These are phyloP conservation scores for Diversispora epigaea DNA, from an alignment of 192 early-diverging fungal genomes.

Conservation along the genomic window DNA sequence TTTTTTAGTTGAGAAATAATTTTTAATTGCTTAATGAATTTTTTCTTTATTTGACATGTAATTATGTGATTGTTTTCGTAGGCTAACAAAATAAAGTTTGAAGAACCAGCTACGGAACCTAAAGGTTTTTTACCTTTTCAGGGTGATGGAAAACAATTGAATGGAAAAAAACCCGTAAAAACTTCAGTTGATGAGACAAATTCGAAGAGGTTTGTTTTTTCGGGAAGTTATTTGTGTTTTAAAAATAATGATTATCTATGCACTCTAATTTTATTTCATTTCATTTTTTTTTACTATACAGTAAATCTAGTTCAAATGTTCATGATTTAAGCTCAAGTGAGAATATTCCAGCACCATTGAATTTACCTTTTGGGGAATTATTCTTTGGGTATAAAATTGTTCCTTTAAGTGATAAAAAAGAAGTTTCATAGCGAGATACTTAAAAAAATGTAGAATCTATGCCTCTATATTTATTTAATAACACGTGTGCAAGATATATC, in stretches of 20 bases:
- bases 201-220: neutral
- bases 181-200: conserved; percentile 24
- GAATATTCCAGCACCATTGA: conserved; percentile 67
- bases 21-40: neutral
- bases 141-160: conserved; percentile 44
- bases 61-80: neutral
- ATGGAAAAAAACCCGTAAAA: conserved; percentile 39
- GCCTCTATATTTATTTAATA: too few relatives aligned
- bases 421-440: too few relatives aligned
- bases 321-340: conserved; percentile 31
- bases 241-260: neutral
- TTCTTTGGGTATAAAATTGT: conserved; percentile 87
- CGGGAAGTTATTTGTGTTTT: neutral
- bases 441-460: too few relatives aligned
- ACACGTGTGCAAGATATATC: too few relatives aligned
- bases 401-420: conserved; percentile 55
- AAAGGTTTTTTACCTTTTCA: conserved; percentile 38
- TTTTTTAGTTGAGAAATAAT: neutral
- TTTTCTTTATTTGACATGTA: neutral
- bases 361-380: conserved; percentile 81
- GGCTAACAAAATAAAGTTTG: conserved; percentile 45
- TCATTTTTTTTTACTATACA: conserved; percentile 23
- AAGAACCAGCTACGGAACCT: conserved; percentile 34
- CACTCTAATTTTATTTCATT: too few relatives aligned
- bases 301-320: conserved; percentile 28